Base-by-base conservation (phyloP, 345 rosid species). In the Eucalyptus cloeziana region DNA sequence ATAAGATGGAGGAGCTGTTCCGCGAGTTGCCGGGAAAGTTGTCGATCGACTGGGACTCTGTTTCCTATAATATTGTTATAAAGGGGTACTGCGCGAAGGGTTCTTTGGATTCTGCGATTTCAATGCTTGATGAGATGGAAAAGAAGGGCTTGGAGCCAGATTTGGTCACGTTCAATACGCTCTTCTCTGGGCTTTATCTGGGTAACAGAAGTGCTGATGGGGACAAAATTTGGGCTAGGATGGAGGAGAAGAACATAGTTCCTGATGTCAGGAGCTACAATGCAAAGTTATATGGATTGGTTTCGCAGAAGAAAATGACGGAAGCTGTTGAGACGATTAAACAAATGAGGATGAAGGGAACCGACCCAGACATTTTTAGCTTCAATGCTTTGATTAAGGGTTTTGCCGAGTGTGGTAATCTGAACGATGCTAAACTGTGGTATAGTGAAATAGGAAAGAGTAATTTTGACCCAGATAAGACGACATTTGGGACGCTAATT, bases 31-130 rank as follows among this genome's bases (percentile, higher is more conserved):
- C 95, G 6, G 79, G 33, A 64, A 92, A 91, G 91, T 88, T 96
- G 88, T 93, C 93, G 45, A 89, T 96, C 37, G 88, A 93, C n/a
- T 94, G 91, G 8, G 95, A 95, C 90, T 71, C 90, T 49, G 90
- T 95, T 27, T 93, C 96, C 22, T 95, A 92, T 92, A 96, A 96
- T 80, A 94, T 90, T 21, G 90, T 93, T 83, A 90, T 95, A 49
- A 96, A 94, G 89, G 97, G 94, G 12, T 93, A 91, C 50, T 95
- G 94, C 86, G 93, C 93, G 67, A 94, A 87, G 92, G 96, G 94
- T 49, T 91, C 92, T 37, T 90, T 93, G 30, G 90, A 92, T 40
- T 91, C 92, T 62, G 98, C 95, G 19, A 69, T 86, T 86, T 86
- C 80, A 8, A 87, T 93, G 92, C 85, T 95, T 40, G 92, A 94